phyloP scores from a whole-genome alignment of 2,329 filamentous ascomycete genomes.

The Zelopaecilomyces penicillatus region DNA sequence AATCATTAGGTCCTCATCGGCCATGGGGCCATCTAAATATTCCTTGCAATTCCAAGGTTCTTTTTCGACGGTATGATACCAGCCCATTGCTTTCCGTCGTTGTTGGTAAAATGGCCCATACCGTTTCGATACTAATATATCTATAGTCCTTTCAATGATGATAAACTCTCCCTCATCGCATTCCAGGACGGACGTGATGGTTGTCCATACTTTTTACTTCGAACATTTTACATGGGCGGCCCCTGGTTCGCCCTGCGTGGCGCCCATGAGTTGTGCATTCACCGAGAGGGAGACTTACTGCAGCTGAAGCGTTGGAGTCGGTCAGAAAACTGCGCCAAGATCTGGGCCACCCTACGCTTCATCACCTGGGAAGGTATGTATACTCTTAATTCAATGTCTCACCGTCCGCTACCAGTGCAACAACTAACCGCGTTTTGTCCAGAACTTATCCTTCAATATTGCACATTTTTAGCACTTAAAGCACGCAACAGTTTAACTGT shows the following conservation, averaged over 20 bases:
- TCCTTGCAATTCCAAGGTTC: slow-evolving; percentile 38
- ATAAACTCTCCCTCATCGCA: slow-evolving; percentile 44
- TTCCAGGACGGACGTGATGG: slow-evolving; percentile 37
- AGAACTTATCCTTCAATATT: slow-evolving; percentile 55
- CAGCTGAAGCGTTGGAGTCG: slow-evolving; percentile 45
- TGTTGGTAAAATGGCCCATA: slow-evolving; percentile 1
- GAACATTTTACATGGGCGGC: slow-evolving; percentile 30
- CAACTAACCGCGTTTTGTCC: neutral
- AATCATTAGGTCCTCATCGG: slow-evolving; percentile 37
- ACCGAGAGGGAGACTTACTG: slow-evolving; percentile 39
- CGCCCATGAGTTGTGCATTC: slow-evolving; percentile 46
- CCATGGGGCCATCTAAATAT: slow-evolving; percentile 36
- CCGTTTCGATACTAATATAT: slow-evolving; percentile 5
- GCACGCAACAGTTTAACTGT: slow-evolving; percentile 38
- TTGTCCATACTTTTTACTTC: slow-evolving; percentile 39
- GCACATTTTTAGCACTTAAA: slow-evolving; percentile 49
- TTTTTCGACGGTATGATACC: slow-evolving; percentile 43
- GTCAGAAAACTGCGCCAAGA: slow-evolving; percentile 32
- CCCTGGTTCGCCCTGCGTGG: slow-evolving; percentile 42
- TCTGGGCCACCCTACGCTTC: slow-evolving; percentile 49
- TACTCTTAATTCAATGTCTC: neutral
- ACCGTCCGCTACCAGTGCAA: neutral
- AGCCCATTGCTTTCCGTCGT: too few relatives aligned
- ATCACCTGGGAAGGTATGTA: slow-evolving; percentile 51
- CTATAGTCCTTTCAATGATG: slow-evolving; percentile 45